phyloP scores from a whole-genome alignment of 73 alveolate species.

The Tetrahymena malaccensis region DNA sequence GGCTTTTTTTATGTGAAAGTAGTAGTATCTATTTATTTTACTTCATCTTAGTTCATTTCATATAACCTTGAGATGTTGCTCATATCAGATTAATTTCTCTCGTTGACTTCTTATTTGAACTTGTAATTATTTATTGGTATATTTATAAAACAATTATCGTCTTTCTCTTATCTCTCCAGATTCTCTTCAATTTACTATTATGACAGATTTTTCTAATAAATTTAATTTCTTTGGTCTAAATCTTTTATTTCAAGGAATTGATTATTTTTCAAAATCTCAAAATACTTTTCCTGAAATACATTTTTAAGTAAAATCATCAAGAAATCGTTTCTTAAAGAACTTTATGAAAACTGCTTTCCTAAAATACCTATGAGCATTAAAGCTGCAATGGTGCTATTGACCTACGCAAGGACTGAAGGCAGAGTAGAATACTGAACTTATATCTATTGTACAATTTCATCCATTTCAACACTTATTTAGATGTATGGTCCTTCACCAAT shows the following conservation, averaged over 20 bases:
- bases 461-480: not conserved
- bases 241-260: not conserved
- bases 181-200: not conserved
- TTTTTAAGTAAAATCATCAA: not conserved
- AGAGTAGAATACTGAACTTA: not conserved
- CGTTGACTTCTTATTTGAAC: too few species aligned
- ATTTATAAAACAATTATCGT: not conserved
- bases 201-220: not conserved
- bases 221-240: not conserved
- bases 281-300: not conserved
- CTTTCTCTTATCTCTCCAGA: not conserved
- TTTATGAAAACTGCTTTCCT: not conserved
- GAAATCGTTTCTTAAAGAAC: not conserved
- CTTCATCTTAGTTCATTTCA: not conserved
- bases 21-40: too few species aligned
- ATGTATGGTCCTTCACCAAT: not conserved
- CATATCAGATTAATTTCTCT: too few species aligned
- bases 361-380: not conserved
- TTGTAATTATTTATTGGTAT: not conserved
- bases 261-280: too few species aligned
- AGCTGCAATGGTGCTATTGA: not conserved
- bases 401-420: not conserved
- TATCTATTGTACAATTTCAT: not conserved
- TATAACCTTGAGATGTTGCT: too few species aligned
- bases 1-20: not conserved